Evolutionary conservation across 495 filamentous ascomycete species (phyloP), one percentile per base, ranked within the genome.

Genomic region (Penicillium egyptiacum): DNA sequence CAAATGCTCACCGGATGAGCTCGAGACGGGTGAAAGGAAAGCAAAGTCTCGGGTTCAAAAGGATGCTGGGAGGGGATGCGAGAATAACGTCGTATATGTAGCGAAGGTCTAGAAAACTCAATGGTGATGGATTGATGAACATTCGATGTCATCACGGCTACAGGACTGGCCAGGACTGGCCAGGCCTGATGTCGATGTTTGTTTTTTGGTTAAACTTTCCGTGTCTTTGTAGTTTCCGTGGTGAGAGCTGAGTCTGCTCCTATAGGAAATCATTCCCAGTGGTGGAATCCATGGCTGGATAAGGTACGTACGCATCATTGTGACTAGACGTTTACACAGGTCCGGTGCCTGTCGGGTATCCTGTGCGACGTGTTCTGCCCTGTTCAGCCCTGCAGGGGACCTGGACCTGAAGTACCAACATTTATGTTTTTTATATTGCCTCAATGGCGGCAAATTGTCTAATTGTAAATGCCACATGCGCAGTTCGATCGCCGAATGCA

Each of bases 71-170:
- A 14, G 39, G 40, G 50, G 22, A 19, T 4, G 37, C 44, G 50
- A 41, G 30, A 33, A 57, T 52, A 28, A 49, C 51, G 52, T 46
- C 44, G 45, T 60, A 60, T 60, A 62, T 67, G 58, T 64, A 69
- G 56, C 45, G 63, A 50, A n/a, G 58, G n/a, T n/a, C 33, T 17
- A 26, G 14, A 46, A 30, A 44, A 14, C 35, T 30, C 22, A 41
- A 31, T 22, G 37, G 35, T 57, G 50, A 60, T 55, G 53, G 25
- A 37, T 37, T 63, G 57, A 70, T 67, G 59, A 54, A 46, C 39
- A 28, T 42, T 62, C 57, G 55, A 70, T 70, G 64, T 63, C 64
- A 67, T 70, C 50, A 46, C 50, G n/a, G 25, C 10, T 28, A 41
- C 20, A 41, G n/a, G 22, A 50, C 57, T 53, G 39, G 58, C 46